phyloP scores from a whole-genome alignment of 2,329 filamentous ascomycete genomes.

The Elsinoe fawcettii region DNA sequence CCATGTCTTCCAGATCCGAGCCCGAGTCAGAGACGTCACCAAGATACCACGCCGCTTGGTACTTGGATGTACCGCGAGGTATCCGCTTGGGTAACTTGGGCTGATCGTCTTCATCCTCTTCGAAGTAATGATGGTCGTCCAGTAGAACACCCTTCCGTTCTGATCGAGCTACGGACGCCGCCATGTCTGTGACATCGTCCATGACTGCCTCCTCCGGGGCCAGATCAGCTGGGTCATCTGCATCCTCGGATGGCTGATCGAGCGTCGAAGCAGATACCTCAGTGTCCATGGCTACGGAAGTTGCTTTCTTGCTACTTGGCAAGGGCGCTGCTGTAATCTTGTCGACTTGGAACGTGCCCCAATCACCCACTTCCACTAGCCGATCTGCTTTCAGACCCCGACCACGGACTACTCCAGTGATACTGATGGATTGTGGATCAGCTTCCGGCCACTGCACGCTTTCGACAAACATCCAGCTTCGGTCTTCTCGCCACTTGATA shows the following conservation, averaged over 20 bases:
- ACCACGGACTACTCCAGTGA: slow-evolving; percentile 82
- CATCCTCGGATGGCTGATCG: slow-evolving; percentile 67
- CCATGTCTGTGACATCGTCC: slow-evolving; percentile 44
- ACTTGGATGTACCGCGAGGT: slow-evolving; percentile 85
- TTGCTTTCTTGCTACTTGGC: slow-evolving; percentile 44
- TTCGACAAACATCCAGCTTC: slow-evolving; percentile 92
- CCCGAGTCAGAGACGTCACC: slow-evolving; percentile 74
- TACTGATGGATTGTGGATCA: slow-evolving; percentile 28
- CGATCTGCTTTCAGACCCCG: slow-evolving; percentile 83
- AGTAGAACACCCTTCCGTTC: slow-evolving; percentile 75
- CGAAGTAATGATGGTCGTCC: slow-evolving; percentile 97
- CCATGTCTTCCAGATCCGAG: slow-evolving; percentile 66
- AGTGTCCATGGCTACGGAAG: slow-evolving; percentile 63
- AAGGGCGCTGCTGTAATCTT: slow-evolving; percentile 75
- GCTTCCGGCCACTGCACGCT: slow-evolving; percentile 63
- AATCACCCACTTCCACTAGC: slow-evolving; percentile 83
- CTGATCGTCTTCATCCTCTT: slow-evolving; percentile 61
- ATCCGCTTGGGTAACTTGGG: slow-evolving; percentile 61
- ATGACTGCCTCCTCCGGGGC: slow-evolving; percentile 81
- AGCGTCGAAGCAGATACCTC: slow-evolving; percentile 52
- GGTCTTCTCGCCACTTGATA: slow-evolving; percentile 87
- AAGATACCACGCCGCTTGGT: slow-evolving; percentile 91
- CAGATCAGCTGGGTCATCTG: slow-evolving; percentile 72
- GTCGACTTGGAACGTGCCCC: slow-evolving; percentile 87
- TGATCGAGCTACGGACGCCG: slow-evolving; percentile 41